Evolutionary conservation across 192 early-diverging fungal genomes (phyloP), one percentile per base, ranked within the genome.

Genomic region (Backusella westeae): DNA sequence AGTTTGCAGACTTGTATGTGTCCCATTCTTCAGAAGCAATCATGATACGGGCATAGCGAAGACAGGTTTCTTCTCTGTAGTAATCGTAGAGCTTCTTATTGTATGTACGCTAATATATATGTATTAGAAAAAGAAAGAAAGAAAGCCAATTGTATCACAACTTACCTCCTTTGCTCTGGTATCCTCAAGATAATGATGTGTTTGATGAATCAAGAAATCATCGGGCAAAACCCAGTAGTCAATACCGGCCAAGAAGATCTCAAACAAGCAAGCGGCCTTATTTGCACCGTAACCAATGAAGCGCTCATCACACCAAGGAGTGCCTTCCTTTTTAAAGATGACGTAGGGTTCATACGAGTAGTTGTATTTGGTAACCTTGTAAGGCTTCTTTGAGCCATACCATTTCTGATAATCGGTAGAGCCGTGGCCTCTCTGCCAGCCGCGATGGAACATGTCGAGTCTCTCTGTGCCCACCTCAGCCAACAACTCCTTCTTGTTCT

Each of bases 281-380:
- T 89, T 89, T 29, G 85, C 86, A 65, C 88, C 88, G 75, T 89
- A 89, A 5, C 88, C 88, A 26, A 89, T 81, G 41, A 89, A 89
- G 12, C 88, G 83, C 67, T 87, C 86, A 71, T 85, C 86, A 52
- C 87, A 89, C 86, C 87, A 88, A 17, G 87, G 80, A 9, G 86
- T 81, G 0, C 82, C 84, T 46, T 90, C 78, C 75, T 87, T 85
- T 19, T 80, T 85, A 63, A 84, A 75, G 34, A 90, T 83, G 21
- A 86, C 83, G 80, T 90, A 90, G 29, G 89, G 89, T 69, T 90
- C 89, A 77, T 89, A 90, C 10, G 82, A 82, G 75, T 73, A 83
- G 38, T 88, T 82, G 80, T 90, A 89, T 8, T 77, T 59, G 1
- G 84, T 85, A 32, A 90, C 89, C 67, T 80, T 67, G 67, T 90